Evolutionary conservation across 1,139 yeast genomes (phyloP).

Genomic region (Suhomyces coccinellae): DNA sequence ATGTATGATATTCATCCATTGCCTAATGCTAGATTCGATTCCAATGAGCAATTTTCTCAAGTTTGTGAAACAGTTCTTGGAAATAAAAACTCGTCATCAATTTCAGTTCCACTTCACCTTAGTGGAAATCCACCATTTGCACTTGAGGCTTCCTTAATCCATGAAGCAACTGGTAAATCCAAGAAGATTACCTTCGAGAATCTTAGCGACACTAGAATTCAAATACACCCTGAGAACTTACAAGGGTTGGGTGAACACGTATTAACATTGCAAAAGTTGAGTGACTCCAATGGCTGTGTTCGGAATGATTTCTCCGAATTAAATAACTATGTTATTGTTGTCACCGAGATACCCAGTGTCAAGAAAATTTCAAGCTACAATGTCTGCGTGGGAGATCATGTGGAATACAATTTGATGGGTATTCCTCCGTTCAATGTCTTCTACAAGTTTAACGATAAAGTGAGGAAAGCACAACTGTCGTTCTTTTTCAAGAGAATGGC

Average conservation of each 20-base stretch:
- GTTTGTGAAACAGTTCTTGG: conserved; percentile 59
- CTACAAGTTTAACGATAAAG: conserved; percentile 68
- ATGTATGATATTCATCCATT: conserved; percentile 60
- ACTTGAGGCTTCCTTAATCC: conserved; percentile 53
- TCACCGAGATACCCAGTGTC: conserved; percentile 75
- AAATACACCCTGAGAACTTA: conserved; percentile 16
- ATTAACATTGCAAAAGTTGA: conserved; percentile 55
- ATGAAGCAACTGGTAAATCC: conserved; percentile 28
- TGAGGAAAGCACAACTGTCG: conserved; percentile 59
- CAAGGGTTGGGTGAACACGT: conserved; percentile 52
- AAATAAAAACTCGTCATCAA: conserved; percentile 26
- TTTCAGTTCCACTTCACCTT: conserved; percentile 55
- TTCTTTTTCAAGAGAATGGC: conserved; percentile 67
- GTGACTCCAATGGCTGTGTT: conserved; percentile 72
- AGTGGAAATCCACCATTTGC: conserved; percentile 67
- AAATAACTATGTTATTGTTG: conserved; percentile 46
- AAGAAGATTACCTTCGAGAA: conserved; percentile 17
- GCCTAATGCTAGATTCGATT: conserved; percentile 58
- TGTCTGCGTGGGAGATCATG: conserved; percentile 91
- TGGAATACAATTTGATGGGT: conserved; percentile 75
- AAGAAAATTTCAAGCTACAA: conserved; percentile 41
- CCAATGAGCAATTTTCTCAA: conserved; percentile 47
- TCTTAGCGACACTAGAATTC: conserved; percentile 18
- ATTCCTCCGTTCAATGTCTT: conserved; percentile 74
- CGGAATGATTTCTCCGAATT: conserved; percentile 40